A percentile compares a stretch with the other conserved stretches of the same genome.
Evolutionary conservation across 2,329 filamentous ascomycete genomes (phyloP).

Genomic region (Arthrobotrys megalospora): DNA sequence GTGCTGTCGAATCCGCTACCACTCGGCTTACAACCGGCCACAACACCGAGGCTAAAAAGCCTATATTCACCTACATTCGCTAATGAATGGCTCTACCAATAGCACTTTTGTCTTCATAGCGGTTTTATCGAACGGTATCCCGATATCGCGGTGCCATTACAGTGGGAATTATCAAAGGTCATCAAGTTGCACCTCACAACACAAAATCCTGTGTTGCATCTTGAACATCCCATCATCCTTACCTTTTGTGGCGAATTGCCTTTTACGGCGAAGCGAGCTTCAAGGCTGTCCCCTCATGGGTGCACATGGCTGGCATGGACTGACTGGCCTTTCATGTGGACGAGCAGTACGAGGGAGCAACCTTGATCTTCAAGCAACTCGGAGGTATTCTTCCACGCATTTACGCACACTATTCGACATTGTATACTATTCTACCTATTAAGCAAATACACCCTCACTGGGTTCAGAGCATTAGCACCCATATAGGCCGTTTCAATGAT

Average conservation of each 20-base stretch:
- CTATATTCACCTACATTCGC: not conserved
- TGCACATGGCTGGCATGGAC: not conserved
- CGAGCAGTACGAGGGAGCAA: not conserved
- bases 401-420: too few species aligned
- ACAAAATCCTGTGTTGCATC: constrained; percentile 39
- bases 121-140: too few species aligned
- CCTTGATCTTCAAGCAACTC: too few species aligned
- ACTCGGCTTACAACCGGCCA: not conserved
- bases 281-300: too few species aligned
- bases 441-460: too few species aligned
- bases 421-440: too few species aligned
- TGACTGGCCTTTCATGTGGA: not conserved
- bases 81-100: not conserved
- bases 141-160: not conserved
- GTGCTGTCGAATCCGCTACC: not conserved
- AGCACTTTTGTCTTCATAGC: too few species aligned
- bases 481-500: too few species aligned
- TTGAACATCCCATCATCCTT: constrained; percentile 30
- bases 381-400: too few species aligned
- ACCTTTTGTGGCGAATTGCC: constrained; percentile 50
- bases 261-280: constrained; percentile 37
- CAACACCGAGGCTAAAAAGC: not conserved
- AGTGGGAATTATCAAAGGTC: not conserved
- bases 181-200: constrained; percentile 8
- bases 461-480: too few species aligned